These are phyloP conservation scores for Phytophthora vignae DNA, from an alignment of 352 stramenopile genomes.

Conservation along the genomic window DNA sequence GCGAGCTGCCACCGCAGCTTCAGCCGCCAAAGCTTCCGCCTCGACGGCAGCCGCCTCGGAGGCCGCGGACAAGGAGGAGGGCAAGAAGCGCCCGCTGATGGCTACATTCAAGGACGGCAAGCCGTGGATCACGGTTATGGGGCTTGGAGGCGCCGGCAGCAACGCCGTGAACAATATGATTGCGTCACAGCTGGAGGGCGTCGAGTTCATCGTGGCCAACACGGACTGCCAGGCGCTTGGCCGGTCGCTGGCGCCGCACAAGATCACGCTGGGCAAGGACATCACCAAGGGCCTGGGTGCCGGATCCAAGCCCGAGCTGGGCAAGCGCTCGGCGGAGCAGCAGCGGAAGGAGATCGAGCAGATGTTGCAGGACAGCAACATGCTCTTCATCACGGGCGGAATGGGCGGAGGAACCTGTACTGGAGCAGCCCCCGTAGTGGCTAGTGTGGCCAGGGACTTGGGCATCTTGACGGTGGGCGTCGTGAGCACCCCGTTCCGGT, in stretches of 20 bases:
- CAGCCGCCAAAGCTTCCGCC: slow-evolving; percentile 9
- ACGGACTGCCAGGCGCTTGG: slow-evolving; percentile 94
- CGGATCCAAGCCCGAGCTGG: slow-evolving; percentile 83
- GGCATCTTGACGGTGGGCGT: slow-evolving; percentile 96
- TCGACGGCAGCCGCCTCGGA: slow-evolving; percentile 3
- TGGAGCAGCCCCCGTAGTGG: slow-evolving; percentile 94
- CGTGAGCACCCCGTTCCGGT: slow-evolving; percentile 96
- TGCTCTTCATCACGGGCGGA: slow-evolving; percentile 97
- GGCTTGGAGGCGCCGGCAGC: slow-evolving; percentile 81
- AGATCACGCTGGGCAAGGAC: slow-evolving; percentile 87
- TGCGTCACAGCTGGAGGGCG: slow-evolving; percentile 87
- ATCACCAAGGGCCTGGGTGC: slow-evolving; percentile 87
- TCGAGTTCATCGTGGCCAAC: slow-evolving; percentile 97
- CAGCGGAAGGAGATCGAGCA: slow-evolving; percentile 90
- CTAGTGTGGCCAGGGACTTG: slow-evolving; percentile 92
- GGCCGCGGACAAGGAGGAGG: slow-evolving; percentile 33
- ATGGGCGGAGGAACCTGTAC: slow-evolving; percentile 95
- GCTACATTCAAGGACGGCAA: slow-evolving; percentile 83
- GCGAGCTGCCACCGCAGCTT: background rate
- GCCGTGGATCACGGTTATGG: slow-evolving; percentile 88
- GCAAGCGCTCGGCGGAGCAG: slow-evolving; percentile 87
- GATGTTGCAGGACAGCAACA: slow-evolving; percentile 93
- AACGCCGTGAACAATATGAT: slow-evolving; percentile 94
- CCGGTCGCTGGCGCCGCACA: slow-evolving; percentile 79
- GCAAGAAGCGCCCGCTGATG: slow-evolving; percentile 52